These are phyloP conservation scores for Flaveria trinervia DNA, from an alignment of 129 eudicot species.

Conservation along the genomic window DNA sequence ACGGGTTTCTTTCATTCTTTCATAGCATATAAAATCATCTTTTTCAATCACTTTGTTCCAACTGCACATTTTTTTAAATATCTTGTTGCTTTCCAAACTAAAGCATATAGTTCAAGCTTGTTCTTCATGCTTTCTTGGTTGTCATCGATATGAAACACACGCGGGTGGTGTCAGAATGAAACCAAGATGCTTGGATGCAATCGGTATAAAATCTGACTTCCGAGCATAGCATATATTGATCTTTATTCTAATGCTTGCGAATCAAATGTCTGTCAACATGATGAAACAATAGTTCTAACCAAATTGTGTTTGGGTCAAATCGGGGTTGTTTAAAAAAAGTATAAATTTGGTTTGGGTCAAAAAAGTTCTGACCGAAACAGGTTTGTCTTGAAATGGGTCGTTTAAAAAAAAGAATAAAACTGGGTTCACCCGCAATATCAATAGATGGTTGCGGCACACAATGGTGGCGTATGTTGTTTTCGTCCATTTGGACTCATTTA, in stretches of 20 bases:
- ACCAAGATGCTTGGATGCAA: slow-evolving; percentile 11
- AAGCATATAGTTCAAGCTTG: background rate
- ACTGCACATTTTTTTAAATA: background rate
- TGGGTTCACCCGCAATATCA: too few relatives aligned
- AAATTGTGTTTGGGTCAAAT: too few relatives aligned
- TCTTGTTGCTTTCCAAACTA: slow-evolving; percentile 3
- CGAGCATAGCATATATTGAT: background rate
- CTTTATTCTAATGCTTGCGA: slow-evolving; percentile 18
- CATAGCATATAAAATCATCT: slow-evolving; percentile 45
- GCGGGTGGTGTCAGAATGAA: background rate
- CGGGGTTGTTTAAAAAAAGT: too few relatives aligned
- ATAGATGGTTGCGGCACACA: too few relatives aligned
- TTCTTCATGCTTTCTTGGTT: slow-evolving; percentile 15
- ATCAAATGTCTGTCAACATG: background rate
- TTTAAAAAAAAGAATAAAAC: too few relatives aligned
- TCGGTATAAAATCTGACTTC: slow-evolving; percentile 20
- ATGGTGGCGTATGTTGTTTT: too few relatives aligned
- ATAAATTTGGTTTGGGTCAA: too few relatives aligned
- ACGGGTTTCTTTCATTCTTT: slow-evolving; percentile 64
- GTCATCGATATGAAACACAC: background rate
- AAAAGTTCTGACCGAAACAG: too few relatives aligned
- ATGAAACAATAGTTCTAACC: background rate
- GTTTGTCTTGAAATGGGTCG: too few relatives aligned
- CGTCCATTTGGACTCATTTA: too few relatives aligned
- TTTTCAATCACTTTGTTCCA: slow-evolving; percentile 21